A percentile compares a stretch with the other conserved stretches of the same genome.
phyloP scores from a whole-genome alignment of 805 yeast species.

The Zygoascus bituminiphila region DNA sequence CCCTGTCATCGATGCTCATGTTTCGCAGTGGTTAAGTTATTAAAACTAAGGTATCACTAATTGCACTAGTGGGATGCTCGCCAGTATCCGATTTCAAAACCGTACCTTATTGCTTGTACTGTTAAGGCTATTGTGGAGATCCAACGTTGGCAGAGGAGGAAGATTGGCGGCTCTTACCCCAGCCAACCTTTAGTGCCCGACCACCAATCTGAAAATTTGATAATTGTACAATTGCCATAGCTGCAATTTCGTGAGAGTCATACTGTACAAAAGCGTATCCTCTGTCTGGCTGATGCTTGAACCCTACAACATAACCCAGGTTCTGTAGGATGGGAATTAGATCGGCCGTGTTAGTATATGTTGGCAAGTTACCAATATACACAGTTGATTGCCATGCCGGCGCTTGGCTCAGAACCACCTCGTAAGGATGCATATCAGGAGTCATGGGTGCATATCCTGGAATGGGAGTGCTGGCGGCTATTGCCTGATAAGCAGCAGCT shows the following conservation, averaged over 20 bases:
- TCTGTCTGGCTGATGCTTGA: slow-evolving; percentile 69
- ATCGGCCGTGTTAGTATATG: slow-evolving; percentile 53
- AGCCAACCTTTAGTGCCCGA: slow-evolving; percentile 70
- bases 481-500: slow-evolving; percentile 1
- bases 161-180: slow-evolving; percentile 51
- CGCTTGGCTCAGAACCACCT: slow-evolving; percentile 63
- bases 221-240: slow-evolving; percentile 75
- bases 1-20: no score
- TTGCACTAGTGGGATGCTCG: no score
- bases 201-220: slow-evolving; percentile 60
- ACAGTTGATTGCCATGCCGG: slow-evolving; percentile 83
- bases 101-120: no score
- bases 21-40: no score
- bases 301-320: slow-evolving; percentile 76
- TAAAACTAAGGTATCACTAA: no score
- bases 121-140: no score
- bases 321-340: slow-evolving; percentile 64
- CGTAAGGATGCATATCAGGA: slow-evolving; percentile 37
- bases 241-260: slow-evolving; percentile 83
- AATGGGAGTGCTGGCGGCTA: neutral
- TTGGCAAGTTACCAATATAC: slow-evolving; percentile 78
- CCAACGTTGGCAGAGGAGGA: neutral
- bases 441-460: slow-evolving; percentile 1
- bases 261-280: slow-evolving; percentile 87
- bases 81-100: no score